Base-by-base conservation (phyloP, 2,329 filamentous ascomycete species). In the Aspergillus japonicus region DNA sequence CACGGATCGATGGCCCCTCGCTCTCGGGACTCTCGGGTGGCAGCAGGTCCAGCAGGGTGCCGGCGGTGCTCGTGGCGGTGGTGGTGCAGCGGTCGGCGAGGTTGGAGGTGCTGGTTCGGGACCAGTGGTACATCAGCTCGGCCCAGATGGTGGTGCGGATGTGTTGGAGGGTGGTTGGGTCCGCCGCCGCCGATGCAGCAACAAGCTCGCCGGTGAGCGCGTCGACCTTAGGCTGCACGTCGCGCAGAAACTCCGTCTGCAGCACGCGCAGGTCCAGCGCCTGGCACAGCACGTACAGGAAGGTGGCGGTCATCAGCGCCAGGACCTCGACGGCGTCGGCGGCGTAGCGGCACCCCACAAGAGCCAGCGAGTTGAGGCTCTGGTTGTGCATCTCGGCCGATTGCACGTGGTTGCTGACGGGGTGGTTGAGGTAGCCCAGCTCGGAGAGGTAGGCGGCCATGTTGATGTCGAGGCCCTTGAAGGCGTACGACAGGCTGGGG, bases 371-470 rank as follows among this genome's bases (percentile, higher is more conserved):
- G 68, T 90, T 90, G 62, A 90, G 77, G 0, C 81, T 78, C 69
- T 90, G 87, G 66, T 90, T 90, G 42, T 83, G 78, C 83, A 88
- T 87, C 69, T 90, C 88, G 1, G 88, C 87, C 0, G 81, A 81
- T 70, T 87, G 85, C 1, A 89, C 85, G 65, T 89, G 86, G 2
- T 79, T 78, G 44, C 82, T 83, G 14, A 90, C 82, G 0, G 88
- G 86, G 59, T 85, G 84, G 1, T 86, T 83, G 0, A 90, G 80
- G 62, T 82, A 85, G 0, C 78, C 83, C 8, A 89, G 75, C 71
- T 89, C 87, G 1, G 85, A 83, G 71, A 83, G 82, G 63, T 88
- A 86, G 0, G 85, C 82, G 0, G 87, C 85, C 76, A 88, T 85
- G 67, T 84, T 85, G 66, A 89, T 83, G 65, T 90, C 88, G 5